phyloP scores from a whole-genome alignment of 768 basidiomycete genomes.

The Terana coerulea region DNA sequence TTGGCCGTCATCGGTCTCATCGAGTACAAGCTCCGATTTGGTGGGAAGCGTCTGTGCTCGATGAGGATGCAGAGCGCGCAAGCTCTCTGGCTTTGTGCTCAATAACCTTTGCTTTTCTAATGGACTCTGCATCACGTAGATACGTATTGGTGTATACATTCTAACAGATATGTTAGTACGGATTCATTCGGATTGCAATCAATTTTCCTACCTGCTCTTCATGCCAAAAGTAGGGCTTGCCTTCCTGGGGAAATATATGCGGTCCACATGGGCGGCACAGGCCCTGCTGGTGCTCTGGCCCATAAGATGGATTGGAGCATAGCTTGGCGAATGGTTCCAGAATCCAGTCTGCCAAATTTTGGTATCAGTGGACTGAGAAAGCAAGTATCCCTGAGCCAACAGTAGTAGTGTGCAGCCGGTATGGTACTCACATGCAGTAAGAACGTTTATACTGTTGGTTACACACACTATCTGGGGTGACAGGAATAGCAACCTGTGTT shows the following conservation, averaged over 20 bases:
- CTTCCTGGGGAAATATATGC: too few species aligned
- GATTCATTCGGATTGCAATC: not conserved
- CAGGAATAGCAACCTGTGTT: too few species aligned
- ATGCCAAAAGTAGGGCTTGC: not conserved
- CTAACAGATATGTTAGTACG: not conserved
- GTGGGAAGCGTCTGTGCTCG: not conserved
- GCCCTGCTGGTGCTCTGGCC: too few species aligned
- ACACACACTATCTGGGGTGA: not conserved
- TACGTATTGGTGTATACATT: not conserved
- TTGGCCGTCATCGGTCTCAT: not conserved
- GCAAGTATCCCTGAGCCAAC: not conserved
- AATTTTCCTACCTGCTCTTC: not conserved
- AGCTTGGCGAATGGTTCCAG: not conserved
- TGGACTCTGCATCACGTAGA: not conserved
- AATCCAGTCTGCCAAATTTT: not conserved
- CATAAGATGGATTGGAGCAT: too few species aligned
- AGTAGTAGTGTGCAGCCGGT: not conserved
- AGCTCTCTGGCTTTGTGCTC: not conserved
- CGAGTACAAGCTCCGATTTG: not conserved
- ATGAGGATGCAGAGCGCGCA: not conserved
- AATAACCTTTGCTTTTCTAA: not conserved
- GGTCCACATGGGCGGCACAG: too few species aligned
- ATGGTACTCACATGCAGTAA: not conserved
- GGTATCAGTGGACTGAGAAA: not conserved
- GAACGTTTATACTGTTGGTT: not conserved